Evolutionary conservation across 2,329 filamentous ascomycete species (phyloP).

Genomic region (Exophiala mesophila): DNA sequence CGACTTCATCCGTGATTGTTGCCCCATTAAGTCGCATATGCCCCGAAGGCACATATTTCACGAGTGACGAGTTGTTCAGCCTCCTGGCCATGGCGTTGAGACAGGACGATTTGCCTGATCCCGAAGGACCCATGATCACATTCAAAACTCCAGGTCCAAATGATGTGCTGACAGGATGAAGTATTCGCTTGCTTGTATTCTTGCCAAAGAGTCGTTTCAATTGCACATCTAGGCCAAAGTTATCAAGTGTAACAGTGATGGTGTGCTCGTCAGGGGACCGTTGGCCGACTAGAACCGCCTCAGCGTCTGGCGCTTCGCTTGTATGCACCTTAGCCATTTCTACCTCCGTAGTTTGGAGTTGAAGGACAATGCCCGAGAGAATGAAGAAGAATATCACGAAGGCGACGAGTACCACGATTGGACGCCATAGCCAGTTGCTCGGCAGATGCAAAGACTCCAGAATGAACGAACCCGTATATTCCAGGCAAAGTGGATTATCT

Average conservation of each 20-base stretch:
- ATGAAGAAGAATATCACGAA: constrained; percentile 62
- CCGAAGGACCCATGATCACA: constrained; percentile 75
- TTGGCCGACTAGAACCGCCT: constrained; percentile 60
- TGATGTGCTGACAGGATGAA: constrained; percentile 61
- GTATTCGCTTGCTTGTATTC: constrained; percentile 41
- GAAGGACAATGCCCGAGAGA: constrained; percentile 57
- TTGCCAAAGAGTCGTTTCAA: constrained; percentile 5
- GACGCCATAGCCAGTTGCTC: constrained; percentile 57
- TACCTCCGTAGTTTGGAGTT: constrained; percentile 63
- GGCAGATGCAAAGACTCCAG: constrained; percentile 66
- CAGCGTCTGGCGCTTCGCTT: constrained; percentile 48
- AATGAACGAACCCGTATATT: constrained; percentile 66
- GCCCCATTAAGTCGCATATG: constrained; percentile 66
- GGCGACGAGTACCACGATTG: constrained; percentile 58
- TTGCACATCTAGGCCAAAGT: constrained; percentile 51
- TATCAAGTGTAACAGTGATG: constrained; percentile 63
- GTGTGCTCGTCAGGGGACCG: constrained; percentile 44
- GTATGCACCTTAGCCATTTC: constrained; percentile 60
- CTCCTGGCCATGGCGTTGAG: constrained; percentile 68
- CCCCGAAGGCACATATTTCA: constrained; percentile 58
- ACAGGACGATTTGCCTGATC: constrained; percentile 70
- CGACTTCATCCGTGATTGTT: constrained; percentile 58
- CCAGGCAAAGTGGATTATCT: constrained; percentile 59
- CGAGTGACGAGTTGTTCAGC: constrained; percentile 57
- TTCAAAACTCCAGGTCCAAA: constrained; percentile 67